phyloP scores from a whole-genome alignment of 1,284 basidiomycete genomes.

The Prillingera fragicola region DNA sequence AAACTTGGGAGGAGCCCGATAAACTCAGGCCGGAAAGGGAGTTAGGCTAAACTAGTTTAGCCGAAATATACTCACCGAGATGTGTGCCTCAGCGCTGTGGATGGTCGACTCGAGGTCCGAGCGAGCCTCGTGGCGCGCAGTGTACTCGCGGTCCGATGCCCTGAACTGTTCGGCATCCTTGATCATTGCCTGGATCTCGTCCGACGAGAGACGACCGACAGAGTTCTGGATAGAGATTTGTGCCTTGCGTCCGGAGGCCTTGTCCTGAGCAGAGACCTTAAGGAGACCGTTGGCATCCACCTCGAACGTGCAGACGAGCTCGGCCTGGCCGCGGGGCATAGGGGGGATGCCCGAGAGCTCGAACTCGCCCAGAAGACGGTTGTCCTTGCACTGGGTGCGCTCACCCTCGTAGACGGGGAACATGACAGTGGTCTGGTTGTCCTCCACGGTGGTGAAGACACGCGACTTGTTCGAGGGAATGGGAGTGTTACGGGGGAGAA shows the following conservation, averaged over 20 bases:
- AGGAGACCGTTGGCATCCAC: conserved; percentile 90
- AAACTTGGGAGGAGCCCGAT: background rate
- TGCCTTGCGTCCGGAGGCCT: conserved; percentile 91
- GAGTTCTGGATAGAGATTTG: conserved; percentile 71
- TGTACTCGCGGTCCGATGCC: conserved; percentile 94
- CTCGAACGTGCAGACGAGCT: conserved; percentile 94
- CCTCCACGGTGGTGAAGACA: conserved; percentile 94
- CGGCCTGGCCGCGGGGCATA: conserved; percentile 92
- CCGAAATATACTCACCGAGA: too few species aligned
- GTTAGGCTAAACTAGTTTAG: too few species aligned
- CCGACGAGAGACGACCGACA: conserved; percentile 86
- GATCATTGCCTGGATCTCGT: conserved; percentile 97
- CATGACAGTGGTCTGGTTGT: conserved; percentile 96
- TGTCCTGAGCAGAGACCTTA: conserved; percentile 91
- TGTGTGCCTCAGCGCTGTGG: conserved; percentile 87
- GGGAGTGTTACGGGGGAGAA: conserved; percentile 94
- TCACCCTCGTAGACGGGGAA: conserved; percentile 99
- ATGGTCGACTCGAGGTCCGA: conserved; percentile 93
- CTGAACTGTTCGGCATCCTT: conserved; percentile 96
- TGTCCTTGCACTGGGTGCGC: conserved; percentile 94
- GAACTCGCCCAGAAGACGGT: conserved; percentile 93
- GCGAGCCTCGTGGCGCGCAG: conserved; percentile 91
- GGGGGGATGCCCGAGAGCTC: conserved; percentile 95
- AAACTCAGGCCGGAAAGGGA: too few species aligned
- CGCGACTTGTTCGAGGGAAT: conserved; percentile 96